Percentiles rank a stretch among this genome's conserved stretches.
These are phyloP conservation scores for Leishmania gerbilli DNA, from an alignment of 208 protist genomes.

Conservation along the genomic window DNA sequence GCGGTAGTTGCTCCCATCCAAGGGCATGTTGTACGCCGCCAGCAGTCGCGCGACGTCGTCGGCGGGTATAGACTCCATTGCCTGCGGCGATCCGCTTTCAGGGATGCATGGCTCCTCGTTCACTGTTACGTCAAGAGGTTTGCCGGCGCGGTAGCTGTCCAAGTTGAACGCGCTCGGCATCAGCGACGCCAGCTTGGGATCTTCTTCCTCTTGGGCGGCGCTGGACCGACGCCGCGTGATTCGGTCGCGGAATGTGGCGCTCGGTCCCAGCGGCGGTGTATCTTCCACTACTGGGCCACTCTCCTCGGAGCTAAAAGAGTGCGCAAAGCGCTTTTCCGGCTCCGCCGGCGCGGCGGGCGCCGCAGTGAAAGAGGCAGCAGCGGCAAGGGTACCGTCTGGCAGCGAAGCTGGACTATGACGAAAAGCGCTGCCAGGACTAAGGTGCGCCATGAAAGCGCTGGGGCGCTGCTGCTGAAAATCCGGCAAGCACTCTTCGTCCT, in stretches of 20 bases:
- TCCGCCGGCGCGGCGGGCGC: background rate
- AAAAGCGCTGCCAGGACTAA: conserved; percentile 20
- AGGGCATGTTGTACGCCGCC: conserved; percentile 9
- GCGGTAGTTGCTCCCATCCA: background rate
- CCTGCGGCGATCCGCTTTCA: conserved; percentile 9
- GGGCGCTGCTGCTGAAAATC: conserved; percentile 4
- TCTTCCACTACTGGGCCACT: conserved; percentile 32
- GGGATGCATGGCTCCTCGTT: conserved; percentile 6
- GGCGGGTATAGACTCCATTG: background rate
- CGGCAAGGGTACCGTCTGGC: background rate
- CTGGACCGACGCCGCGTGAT: conserved; percentile 19
- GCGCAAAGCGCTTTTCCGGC: background rate
- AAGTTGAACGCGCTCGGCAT: conserved; percentile 25
- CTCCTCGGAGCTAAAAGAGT: conserved; percentile 31
- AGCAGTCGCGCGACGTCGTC: background rate
- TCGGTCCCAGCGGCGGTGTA: conserved; percentile 27
- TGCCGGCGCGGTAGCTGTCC: conserved; percentile 4
- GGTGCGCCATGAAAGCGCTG: conserved; percentile 6
- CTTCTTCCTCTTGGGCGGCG: conserved; percentile 1
- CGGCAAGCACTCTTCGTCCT: conserved; percentile 1
- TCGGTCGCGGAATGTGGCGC: conserved; percentile 16
- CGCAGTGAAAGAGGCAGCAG: background rate
- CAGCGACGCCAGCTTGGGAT: background rate
- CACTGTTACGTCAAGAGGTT: background rate
- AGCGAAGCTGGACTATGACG: conserved; percentile 4